Evolutionary conservation across 2,329 filamentous ascomycete genomes (phyloP).

Genomic region (Pseudogymnoascus sp.): DNA sequence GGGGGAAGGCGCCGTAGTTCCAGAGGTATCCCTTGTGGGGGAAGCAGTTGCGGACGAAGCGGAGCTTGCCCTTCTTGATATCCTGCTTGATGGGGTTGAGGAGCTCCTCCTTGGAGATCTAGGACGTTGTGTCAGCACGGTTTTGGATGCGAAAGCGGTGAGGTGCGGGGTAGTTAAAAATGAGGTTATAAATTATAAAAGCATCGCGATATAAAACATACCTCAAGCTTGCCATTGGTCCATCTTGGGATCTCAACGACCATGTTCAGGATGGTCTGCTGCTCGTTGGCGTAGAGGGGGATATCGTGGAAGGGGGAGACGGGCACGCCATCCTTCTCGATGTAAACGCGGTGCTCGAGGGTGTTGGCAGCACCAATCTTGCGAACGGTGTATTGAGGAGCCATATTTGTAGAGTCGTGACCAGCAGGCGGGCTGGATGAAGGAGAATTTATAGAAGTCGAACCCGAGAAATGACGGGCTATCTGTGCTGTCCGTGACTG

Average conservation of each 20-base stretch:
- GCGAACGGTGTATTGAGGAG: conserved; percentile 65
- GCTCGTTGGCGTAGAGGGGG: conserved; percentile 91
- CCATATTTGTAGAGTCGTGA: conserved; percentile 41
- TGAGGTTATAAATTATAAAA: conserved; percentile 6
- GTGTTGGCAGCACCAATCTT: conserved; percentile 89
- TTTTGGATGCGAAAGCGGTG: neutral
- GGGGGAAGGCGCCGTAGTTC: conserved; percentile 99
- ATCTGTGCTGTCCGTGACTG: conserved; percentile 33
- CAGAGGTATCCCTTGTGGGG: conserved; percentile 99
- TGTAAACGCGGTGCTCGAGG: conserved; percentile 92
- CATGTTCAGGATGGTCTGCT: conserved; percentile 98
- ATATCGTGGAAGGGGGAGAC: conserved; percentile 98
- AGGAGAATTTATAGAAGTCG: conserved; percentile 22
- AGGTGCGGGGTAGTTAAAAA: neutral
- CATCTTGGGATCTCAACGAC: conserved; percentile 98
- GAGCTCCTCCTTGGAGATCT: conserved; percentile 98
- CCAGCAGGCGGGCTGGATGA: conserved; percentile 10
- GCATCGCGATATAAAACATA: conserved; percentile 40
- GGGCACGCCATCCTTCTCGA: conserved; percentile 93
- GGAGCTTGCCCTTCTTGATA: conserved; percentile 98
- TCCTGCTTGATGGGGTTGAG: conserved; percentile 99
- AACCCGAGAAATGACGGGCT: conserved; percentile 40
- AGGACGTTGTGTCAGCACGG: conserved; percentile 15
- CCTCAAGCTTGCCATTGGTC: conserved; percentile 99
- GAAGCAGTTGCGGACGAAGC: conserved; percentile 99